Evolutionary conservation across 371 early-diverging fungal genomes (phyloP).

Genomic region (Mucor racemosus): DNA sequence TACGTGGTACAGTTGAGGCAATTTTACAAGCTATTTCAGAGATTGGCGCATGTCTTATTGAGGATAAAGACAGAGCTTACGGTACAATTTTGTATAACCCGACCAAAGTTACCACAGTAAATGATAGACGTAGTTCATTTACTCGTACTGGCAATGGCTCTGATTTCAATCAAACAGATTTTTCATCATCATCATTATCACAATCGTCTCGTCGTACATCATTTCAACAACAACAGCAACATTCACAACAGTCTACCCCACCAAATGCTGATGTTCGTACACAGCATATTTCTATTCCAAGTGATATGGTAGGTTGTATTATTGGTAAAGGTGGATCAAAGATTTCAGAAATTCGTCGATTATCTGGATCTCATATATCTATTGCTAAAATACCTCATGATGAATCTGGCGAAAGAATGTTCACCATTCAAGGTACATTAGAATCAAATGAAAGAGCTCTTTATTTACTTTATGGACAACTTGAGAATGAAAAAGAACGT

Average conservation of each 20-base stretch:
- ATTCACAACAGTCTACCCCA: not conserved
- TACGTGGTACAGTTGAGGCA: conserved; percentile 74
- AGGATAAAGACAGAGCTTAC: conserved; percentile 54
- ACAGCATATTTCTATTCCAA: conserved; percentile 88
- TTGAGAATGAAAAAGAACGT: conserved; percentile 87
- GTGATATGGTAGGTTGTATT: conserved; percentile 93
- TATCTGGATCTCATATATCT: conserved; percentile 87
- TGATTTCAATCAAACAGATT: conserved; percentile 31
- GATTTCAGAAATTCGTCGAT: conserved; percentile 89
- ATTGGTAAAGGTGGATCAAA: conserved; percentile 93
- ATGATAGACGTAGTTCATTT: conserved; percentile 47
- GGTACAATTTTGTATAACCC: conserved; percentile 57
- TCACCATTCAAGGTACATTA: conserved; percentile 87
- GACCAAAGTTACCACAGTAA: conserved; percentile 28
- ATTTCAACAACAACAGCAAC: not conserved
- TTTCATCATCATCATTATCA: conserved; percentile 16
- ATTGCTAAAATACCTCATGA: conserved; percentile 83
- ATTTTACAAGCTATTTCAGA: conserved; percentile 80
- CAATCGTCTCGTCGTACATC: conserved; percentile 8
- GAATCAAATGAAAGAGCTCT: conserved; percentile 90
- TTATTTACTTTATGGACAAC: conserved; percentile 85
- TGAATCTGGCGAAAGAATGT: conserved; percentile 80
- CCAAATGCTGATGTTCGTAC: conserved; percentile 48
- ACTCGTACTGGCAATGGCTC: conserved; percentile 62
- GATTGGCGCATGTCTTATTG: conserved; percentile 54